phyloP scores from a whole-genome alignment of 2,329 filamentous ascomycete genomes.

The Elsinoe ampelina region DNA sequence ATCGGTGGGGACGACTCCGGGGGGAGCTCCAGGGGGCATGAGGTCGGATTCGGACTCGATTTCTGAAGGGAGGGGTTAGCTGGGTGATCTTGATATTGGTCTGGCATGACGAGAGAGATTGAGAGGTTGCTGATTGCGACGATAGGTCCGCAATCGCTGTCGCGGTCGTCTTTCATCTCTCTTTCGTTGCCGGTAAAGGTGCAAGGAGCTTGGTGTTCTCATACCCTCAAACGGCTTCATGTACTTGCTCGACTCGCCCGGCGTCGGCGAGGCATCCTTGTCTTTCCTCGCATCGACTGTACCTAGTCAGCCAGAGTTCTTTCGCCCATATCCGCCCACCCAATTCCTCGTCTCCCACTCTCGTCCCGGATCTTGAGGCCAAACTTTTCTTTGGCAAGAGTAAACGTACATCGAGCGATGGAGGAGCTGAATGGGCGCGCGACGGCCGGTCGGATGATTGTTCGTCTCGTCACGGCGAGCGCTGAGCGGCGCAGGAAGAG shows the following conservation, averaged over 20 bases:
- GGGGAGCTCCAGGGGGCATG: constrained; percentile 66
- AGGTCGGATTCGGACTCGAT: constrained; percentile 77
- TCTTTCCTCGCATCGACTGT: constrained; percentile 21
- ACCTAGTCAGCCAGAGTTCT: constrained; percentile 21
- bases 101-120: background rate
- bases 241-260: constrained; percentile 29
- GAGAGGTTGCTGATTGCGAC: too few relatives aligned
- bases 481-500: constrained; percentile 42
- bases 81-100: background rate
- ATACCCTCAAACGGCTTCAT: constrained; percentile 40
- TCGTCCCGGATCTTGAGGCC: constrained; percentile 5
- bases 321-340: background rate
- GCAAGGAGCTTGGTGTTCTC: background rate
- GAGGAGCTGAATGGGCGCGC: constrained; percentile 39
- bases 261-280: constrained; percentile 25
- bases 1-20: constrained; percentile 84
- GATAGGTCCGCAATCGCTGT: too few relatives aligned
- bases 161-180: background rate
- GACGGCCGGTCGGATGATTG: constrained; percentile 32
- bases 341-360: background rate
- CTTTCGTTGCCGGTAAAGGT: background rate
- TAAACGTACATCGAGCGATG: constrained; percentile 37
- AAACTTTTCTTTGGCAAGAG: background rate
- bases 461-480: constrained; percentile 38
- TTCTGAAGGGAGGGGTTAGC: constrained; percentile 48